These are phyloP conservation scores for Penicillium sp. DNA, from an alignment of 2,329 filamentous ascomycete genomes.

Conservation along the genomic window DNA sequence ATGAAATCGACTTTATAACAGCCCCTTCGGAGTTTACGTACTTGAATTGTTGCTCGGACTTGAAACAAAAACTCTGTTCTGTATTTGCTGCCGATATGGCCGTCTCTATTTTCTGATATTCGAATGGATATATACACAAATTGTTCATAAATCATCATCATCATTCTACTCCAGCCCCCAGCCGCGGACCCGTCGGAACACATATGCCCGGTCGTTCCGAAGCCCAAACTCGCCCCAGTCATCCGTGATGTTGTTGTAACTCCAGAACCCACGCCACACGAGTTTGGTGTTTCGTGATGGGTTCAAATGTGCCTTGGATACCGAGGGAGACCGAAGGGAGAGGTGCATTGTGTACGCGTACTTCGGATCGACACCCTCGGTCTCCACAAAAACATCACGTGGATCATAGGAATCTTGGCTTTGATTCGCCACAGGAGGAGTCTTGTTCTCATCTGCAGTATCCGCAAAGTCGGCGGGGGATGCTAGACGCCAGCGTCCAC, in stretches of 20 bases:
- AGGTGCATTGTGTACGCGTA: constrained; percentile 88
- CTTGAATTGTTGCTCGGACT: not conserved
- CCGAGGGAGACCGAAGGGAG: constrained; percentile 64
- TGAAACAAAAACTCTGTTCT: not conserved
- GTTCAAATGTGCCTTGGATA: constrained; percentile 52
- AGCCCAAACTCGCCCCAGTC: constrained; percentile 84
- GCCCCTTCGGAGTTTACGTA: too few relatives aligned
- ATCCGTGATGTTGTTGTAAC: constrained; percentile 85
- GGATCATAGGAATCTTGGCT: constrained; percentile 38
- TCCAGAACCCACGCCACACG: constrained; percentile 87
- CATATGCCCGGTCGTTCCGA: constrained; percentile 66
- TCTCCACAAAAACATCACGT: constrained; percentile 79
- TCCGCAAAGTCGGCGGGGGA: constrained; percentile 49
- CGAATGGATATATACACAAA: not conserved
- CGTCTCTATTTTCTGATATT: not conserved
- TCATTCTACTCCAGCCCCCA: constrained; percentile 54
- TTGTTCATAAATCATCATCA: constrained; percentile 23
- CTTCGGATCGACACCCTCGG: constrained; percentile 76
- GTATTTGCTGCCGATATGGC: not conserved
- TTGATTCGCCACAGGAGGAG: constrained; percentile 45
- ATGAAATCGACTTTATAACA: not conserved
- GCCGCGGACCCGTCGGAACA: constrained; percentile 67
- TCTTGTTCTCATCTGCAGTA: constrained; percentile 22
- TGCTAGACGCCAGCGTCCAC: constrained; percentile 70
- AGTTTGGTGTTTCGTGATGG: constrained; percentile 82